Evolutionary conservation across 1,139 yeast species (phyloP), one percentile per base, ranked within the genome.

Genomic region (Pichia sp.): DNA sequence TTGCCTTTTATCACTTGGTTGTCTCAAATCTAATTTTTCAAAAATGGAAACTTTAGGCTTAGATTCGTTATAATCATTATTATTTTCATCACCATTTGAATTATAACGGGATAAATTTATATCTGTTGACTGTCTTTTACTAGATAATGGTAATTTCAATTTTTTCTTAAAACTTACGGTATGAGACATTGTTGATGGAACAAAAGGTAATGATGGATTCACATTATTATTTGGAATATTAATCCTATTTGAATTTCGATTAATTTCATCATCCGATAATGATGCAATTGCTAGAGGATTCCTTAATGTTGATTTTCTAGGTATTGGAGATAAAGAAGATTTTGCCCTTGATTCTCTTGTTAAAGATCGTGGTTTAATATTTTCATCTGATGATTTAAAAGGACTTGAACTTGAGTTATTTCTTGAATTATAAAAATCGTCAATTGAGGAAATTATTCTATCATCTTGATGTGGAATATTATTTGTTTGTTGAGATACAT

Each of bases 1-100:
- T 55, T 82, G 80, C 48, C 80, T 67, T 56, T 78, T 80, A 23
- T 53, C 59, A 39, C 50, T 51, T 10, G 61, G 60, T 4, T 54
- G 33, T 41, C 59, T 59, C 4, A 58, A 37, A 11, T 51, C 55
- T 6, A 59, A 43, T 30, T 48, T 43, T 23, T 50, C 52, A 8
- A 49, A 34, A 8, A 55, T 43, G 23, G 43, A 10, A 45, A 50
- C 37, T 37, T 38, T 38, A 44, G 46, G 39, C 35, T 45, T 34
- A 4, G 26, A 16, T 11, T n/a, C 12, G 8, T 11, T 10, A 23
- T 42, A 36, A 3, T 41, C 45, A 31, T 36, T 34, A 42, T 46
- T 40, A 39, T 44, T 35, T 10, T 12, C 6, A n/a, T 45, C 48
- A n/a, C 30, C 27, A 23, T 30, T 45, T 4, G 47, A 24, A 11